Percentiles rank a stretch among this genome's conserved stretches.
Evolutionary conservation across 2,329 filamentous ascomycete genomes (phyloP).

Genomic region (Xylariaceae sp.): DNA sequence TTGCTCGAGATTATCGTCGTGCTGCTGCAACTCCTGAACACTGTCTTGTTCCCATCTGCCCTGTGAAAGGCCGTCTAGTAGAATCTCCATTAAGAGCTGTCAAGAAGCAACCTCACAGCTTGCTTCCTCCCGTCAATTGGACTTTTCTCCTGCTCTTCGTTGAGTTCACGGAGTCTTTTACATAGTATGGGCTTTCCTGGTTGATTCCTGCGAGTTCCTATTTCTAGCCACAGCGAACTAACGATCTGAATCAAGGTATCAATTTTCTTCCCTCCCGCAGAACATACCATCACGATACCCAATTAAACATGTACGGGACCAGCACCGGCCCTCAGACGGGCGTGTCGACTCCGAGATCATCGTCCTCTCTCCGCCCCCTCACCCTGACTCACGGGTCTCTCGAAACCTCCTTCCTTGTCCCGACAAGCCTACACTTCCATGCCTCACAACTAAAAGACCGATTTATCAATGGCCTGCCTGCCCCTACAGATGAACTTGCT

Average conservation of each 20-base stretch:
- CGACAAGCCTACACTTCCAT: slow-evolving; percentile 92
- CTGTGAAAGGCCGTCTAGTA: background rate
- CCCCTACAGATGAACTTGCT: slow-evolving; percentile 92
- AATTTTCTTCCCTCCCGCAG: too few relatives aligned
- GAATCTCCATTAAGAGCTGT: background rate
- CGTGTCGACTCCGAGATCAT: slow-evolving; percentile 92
- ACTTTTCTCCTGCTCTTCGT: slow-evolving; percentile 34
- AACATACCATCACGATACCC: slow-evolving; percentile 36
- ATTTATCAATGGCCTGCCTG: slow-evolving; percentile 79
- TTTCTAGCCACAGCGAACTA: background rate
- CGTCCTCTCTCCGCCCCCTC: slow-evolving; percentile 85
- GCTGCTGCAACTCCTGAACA: too few relatives aligned
- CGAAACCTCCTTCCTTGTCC: slow-evolving; percentile 93
- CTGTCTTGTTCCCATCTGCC: background rate
- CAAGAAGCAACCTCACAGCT: slow-evolving; percentile 1
- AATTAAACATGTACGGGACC: slow-evolving; percentile 77
- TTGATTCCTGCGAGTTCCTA: too few relatives aligned
- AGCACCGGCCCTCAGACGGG: slow-evolving; percentile 85
- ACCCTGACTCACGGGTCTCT: slow-evolving; percentile 89
- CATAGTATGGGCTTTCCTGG: slow-evolving; percentile 9
- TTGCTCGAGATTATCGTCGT: background rate
- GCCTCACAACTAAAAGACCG: slow-evolving; percentile 90
- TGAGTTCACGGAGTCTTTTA: slow-evolving; percentile 33
- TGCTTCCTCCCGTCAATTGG: background rate
- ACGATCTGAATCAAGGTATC: too few relatives aligned